Evolutionary conservation across 148 eudicot genomes (phyloP).

Genomic region (Limonium bicolor): DNA sequence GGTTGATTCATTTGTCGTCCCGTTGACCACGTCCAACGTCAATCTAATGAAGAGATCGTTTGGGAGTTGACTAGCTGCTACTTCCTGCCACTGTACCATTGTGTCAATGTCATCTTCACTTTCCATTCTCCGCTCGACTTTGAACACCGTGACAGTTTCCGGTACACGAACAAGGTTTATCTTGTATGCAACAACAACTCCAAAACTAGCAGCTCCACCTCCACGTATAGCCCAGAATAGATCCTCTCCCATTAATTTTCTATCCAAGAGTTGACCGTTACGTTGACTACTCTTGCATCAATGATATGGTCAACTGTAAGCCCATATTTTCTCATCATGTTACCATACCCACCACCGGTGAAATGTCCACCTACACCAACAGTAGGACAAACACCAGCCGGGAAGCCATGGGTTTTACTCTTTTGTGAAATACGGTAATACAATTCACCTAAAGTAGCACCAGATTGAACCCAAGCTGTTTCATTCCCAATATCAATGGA

Average conservation of each 20-base stretch:
- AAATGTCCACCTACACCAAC: slow-evolving; percentile 30
- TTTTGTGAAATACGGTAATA: slow-evolving; percentile 18
- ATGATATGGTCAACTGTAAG: slow-evolving; percentile 18
- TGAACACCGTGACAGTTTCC: slow-evolving; percentile 4
- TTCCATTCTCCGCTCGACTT: slow-evolving; percentile 5
- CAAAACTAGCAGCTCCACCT: slow-evolving; percentile 24
- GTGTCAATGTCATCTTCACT: slow-evolving; percentile 3
- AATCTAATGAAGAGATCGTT: slow-evolving; percentile 6
- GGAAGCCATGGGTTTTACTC: slow-evolving; percentile 25
- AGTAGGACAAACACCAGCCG: slow-evolving; percentile 23
- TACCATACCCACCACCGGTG: slow-evolving; percentile 28
- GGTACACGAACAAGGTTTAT: slow-evolving; percentile 20
- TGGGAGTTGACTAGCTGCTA: not conserved
- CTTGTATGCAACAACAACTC: slow-evolving; percentile 20
- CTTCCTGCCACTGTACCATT: slow-evolving; percentile 7
- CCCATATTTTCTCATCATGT: slow-evolving; percentile 25
- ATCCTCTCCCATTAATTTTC: slow-evolving; percentile 27
- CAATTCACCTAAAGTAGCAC: slow-evolving; percentile 27
- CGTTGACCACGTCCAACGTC: slow-evolving; percentile 5
- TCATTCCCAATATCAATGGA: slow-evolving; percentile 9
- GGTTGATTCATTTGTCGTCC: not conserved
- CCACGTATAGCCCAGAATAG: slow-evolving; percentile 34
- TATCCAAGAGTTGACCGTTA: slow-evolving; percentile 7
- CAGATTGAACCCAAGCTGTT: slow-evolving; percentile 25
- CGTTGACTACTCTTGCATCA: slow-evolving; percentile 23